A percentile compares a stretch with the other conserved stretches of the same genome.
These are phyloP conservation scores for Wickerhamomyces bovis DNA, from an alignment of 805 yeast genomes.

Conservation along the genomic window DNA sequence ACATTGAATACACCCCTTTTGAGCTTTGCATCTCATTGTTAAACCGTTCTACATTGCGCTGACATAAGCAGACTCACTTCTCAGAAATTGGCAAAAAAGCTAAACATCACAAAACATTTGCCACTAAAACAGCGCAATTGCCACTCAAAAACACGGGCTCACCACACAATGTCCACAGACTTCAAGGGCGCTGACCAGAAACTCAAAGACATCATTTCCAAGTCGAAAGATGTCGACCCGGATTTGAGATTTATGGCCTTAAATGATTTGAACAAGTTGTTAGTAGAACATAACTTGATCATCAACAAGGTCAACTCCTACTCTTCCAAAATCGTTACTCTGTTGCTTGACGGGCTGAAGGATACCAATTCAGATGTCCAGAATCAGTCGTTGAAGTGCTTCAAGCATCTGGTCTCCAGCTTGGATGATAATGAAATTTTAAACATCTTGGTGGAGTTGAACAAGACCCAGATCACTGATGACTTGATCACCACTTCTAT, in stretches of 20 bases:
- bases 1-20: no score
- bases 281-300: constrained; percentile 25
- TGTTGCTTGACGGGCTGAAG: constrained; percentile 38
- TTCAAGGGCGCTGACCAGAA: constrained; percentile 25
- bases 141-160: neutral
- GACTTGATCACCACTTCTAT: constrained; percentile 24
- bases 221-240: constrained; percentile 64
- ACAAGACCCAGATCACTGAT: constrained; percentile 14
- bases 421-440: constrained; percentile 21
- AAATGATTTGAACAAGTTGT: constrained; percentile 54
- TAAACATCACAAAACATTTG: neutral
- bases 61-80: neutral
- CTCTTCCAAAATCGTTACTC: constrained; percentile 32
- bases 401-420: constrained; percentile 31
- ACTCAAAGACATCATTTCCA: constrained; percentile 28
- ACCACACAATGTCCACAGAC: constrained; percentile 17
- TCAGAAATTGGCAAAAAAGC: neutral
- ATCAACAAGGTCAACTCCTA: constrained; percentile 24
- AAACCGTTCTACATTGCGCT: no score
- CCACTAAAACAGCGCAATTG: neutral
- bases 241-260: constrained; percentile 84
- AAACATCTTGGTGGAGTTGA: constrained; percentile 14
- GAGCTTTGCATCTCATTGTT: no score
- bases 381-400: constrained; percentile 61
- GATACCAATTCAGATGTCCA: constrained; percentile 71